Conservation (phyloP, 768 basidiomycete species). For the Nidularia sp. region DNA sequence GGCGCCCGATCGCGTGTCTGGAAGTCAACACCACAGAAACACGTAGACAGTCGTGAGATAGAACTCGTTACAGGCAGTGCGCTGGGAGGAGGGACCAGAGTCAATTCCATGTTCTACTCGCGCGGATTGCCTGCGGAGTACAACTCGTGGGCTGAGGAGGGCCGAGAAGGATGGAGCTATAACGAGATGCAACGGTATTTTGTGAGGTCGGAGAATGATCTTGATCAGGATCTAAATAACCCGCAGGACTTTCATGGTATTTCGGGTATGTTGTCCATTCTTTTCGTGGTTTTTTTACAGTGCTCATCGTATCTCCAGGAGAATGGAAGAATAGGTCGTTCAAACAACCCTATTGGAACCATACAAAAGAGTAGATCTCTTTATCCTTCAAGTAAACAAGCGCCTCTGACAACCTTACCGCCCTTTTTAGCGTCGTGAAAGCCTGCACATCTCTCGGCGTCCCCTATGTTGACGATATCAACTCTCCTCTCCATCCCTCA, state of each 20-base stretch:
- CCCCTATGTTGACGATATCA: slow-evolving; percentile 8
- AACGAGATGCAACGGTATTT: slow-evolving; percentile 16
- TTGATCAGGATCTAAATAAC: slow-evolving; percentile 1
- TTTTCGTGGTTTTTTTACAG: not conserved
- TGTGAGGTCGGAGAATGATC: slow-evolving; percentile 12
- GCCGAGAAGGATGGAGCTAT: slow-evolving; percentile 18
- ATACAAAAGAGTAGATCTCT: not conserved
- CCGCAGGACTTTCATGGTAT: not conserved
- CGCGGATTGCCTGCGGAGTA: slow-evolving; percentile 18
- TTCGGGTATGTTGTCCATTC: slow-evolving; percentile 1
- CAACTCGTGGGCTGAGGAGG: slow-evolving; percentile 14
- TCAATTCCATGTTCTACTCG: slow-evolving; percentile 21
- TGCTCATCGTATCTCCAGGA: not conserved
- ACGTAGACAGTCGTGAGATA: slow-evolving; percentile 7
- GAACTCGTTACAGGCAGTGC: slow-evolving; percentile 16
- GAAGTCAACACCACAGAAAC: slow-evolving; percentile 10
- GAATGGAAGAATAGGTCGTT: not conserved
- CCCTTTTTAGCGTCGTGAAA: slow-evolving; percentile 4
- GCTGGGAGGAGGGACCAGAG: slow-evolving; percentile 18
- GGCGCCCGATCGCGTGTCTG: slow-evolving; percentile 8
- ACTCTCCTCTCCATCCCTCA: slow-evolving; percentile 7
- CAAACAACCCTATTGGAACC: not conserved
- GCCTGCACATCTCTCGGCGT: slow-evolving; percentile 8
- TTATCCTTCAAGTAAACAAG: too few relatives aligned
- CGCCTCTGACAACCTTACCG: not conserved